Conservation (phyloP, 1,284 basidiomycete genomes). For the Ceratobasidium sp. region DNA sequence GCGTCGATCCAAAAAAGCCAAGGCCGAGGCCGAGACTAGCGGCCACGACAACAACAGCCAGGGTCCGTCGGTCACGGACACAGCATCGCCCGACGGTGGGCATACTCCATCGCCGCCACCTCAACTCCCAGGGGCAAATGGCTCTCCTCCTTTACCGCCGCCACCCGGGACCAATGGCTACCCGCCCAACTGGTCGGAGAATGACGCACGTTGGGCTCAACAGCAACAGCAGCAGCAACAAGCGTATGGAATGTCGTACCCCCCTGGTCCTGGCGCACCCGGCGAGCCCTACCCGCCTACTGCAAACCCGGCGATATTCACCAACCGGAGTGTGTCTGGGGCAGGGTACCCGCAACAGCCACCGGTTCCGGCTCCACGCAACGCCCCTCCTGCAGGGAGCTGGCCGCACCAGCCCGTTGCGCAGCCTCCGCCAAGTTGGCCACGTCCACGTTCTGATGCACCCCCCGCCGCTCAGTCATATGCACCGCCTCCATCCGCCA, state of each 20-base stretch:
- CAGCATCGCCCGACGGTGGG: constrained; percentile 21
- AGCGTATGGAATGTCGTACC: constrained; percentile 17
- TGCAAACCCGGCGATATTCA: constrained; percentile 17
- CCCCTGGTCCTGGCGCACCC: constrained; percentile 12
- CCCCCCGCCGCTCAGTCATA: background rate
- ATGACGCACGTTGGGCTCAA: constrained; percentile 19
- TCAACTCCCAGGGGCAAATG: constrained; percentile 16
- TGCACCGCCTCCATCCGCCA: constrained; percentile 16
- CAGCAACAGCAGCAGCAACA: constrained; percentile 9
- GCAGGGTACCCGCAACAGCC: background rate
- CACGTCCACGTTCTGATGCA: constrained; percentile 19
- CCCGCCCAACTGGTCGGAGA: constrained; percentile 31
- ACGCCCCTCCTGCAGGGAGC: background rate
- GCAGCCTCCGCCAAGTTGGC: constrained; percentile 7
- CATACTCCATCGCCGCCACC: constrained; percentile 31
- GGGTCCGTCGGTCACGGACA: constrained; percentile 38
- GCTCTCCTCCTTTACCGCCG: constrained; percentile 3
- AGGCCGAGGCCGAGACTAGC: constrained; percentile 20
- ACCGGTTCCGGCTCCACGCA: background rate
- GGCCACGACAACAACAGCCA: constrained; percentile 10
- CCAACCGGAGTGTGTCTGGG: constrained; percentile 4
- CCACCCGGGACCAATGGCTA: constrained; percentile 15
- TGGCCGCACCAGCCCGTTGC: constrained; percentile 30
- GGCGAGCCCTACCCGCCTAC: constrained; percentile 12
- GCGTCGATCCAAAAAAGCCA: constrained; percentile 53